Evolutionary conservation across 495 filamentous ascomycete genomes (phyloP).

Genomic region (Aspergillus affinis): DNA sequence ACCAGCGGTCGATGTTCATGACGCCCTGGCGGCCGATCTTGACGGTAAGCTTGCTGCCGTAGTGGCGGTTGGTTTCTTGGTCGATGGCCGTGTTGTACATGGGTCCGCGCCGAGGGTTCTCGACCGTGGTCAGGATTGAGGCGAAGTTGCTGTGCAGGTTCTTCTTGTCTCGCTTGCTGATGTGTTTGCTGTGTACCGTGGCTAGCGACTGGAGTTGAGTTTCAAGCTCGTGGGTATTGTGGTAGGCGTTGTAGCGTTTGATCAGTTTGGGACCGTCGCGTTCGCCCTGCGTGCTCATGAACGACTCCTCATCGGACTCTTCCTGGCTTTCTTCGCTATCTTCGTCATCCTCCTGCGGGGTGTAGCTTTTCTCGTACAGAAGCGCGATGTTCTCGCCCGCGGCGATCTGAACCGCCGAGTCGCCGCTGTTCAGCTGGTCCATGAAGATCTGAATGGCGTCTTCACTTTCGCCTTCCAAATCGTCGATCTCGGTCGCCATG

Average conservation of each 20-base stretch:
- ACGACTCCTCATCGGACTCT: slow-evolving; percentile 47
- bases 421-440: slow-evolving; percentile 81
- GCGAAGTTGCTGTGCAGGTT: slow-evolving; percentile 73
- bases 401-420: slow-evolving; percentile 75
- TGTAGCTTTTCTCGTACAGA: slow-evolving; percentile 80
- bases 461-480: slow-evolving; percentile 72
- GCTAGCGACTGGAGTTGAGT: slow-evolving; percentile 53
- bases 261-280: slow-evolving; percentile 58
- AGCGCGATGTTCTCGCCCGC: slow-evolving; percentile 90
- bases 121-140: slow-evolving; percentile 81
- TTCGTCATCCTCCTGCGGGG: slow-evolving; percentile 59
- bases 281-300: slow-evolving; percentile 16
- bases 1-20: slow-evolving; percentile 87
- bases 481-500: slow-evolving; percentile 77
- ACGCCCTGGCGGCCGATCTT: slow-evolving; percentile 68
- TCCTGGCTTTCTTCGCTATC: slow-evolving; percentile 54
- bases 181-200: slow-evolving; percentile 62
- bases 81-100: slow-evolving; percentile 70
- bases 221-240: slow-evolving; percentile 54
- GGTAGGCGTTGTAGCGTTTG: slow-evolving; percentile 58
- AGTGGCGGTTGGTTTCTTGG: slow-evolving; percentile 68
- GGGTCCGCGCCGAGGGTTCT: slow-evolving; percentile 72
- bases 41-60: slow-evolving; percentile 76
- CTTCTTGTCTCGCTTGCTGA: slow-evolving; percentile 79
- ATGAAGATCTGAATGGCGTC: slow-evolving; percentile 80